Percentiles rank a stretch among this genome's conserved stretches.
Conservation (phyloP, 2,329 filamentous ascomycete genomes). For the Claviceps sorghi region DNA sequence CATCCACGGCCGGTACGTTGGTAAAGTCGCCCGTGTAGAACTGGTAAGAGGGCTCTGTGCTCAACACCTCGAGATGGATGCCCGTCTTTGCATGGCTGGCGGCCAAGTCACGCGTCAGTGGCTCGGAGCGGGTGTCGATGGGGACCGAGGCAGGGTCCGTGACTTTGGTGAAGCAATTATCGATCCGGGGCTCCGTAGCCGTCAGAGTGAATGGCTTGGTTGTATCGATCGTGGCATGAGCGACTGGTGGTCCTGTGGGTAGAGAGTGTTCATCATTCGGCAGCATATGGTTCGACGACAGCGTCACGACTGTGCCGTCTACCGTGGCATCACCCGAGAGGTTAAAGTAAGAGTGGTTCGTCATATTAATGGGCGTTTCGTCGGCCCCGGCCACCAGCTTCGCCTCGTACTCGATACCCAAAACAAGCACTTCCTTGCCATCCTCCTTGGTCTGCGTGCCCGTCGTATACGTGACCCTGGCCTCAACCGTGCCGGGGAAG, state of each 20-base stretch:
- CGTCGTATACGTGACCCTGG: constrained; percentile 63
- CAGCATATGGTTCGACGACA: constrained; percentile 51
- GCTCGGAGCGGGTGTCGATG: constrained; percentile 48
- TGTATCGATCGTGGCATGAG: constrained; percentile 50
- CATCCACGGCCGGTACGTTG: constrained; percentile 54
- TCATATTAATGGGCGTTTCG: constrained; percentile 88
- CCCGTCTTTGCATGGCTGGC: constrained; percentile 61
- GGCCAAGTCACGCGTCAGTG: constrained; percentile 52
- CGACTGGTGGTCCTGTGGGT: constrained; percentile 51
- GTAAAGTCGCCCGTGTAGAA: constrained; percentile 89
- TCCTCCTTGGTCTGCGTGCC: constrained; percentile 48
- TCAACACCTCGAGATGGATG: constrained; percentile 72
- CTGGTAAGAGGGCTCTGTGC: constrained; percentile 92
- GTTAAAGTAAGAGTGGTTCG: constrained; percentile 83
- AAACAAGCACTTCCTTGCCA: constrained; percentile 50
- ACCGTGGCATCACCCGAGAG: constrained; percentile 38
- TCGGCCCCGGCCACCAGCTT: constrained; percentile 63
- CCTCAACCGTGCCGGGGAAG: constrained; percentile 73
- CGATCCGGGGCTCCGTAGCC: constrained; percentile 58
- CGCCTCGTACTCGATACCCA: constrained; percentile 83
- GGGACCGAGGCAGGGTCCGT: constrained; percentile 43
- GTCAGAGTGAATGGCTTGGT: constrained; percentile 58
- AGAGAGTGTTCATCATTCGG: constrained; percentile 61
- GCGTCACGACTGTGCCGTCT: constrained; percentile 49
- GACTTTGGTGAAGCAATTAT: constrained; percentile 80